A percentile compares a stretch with the other conserved stretches of the same genome.
phyloP scores from a whole-genome alignment of 139 green algal species.

The Eudorina sp. region DNA sequence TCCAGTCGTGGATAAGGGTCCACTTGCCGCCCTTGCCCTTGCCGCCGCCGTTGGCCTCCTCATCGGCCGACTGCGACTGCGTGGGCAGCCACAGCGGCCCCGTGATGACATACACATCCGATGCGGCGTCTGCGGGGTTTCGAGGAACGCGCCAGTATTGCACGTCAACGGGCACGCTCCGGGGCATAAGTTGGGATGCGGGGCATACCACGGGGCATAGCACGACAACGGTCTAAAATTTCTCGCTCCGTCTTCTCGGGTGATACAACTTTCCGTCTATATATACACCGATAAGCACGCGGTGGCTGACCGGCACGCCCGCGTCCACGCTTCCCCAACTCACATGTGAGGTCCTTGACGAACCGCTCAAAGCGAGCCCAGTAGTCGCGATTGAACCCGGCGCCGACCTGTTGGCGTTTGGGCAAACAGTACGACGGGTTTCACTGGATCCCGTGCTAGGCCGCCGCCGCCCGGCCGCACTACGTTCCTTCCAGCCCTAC shows the following conservation, averaged over 20 bases:
- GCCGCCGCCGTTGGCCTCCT: background rate
- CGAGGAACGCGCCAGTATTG: background rate
- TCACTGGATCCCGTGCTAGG: too few species aligned
- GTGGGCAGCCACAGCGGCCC: conserved; percentile 85
- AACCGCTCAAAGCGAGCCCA: conserved; percentile 96
- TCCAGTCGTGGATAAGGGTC: conserved; percentile 74
- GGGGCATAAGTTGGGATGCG: background rate
- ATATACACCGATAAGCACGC: too few species aligned
- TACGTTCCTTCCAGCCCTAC: too few species aligned
- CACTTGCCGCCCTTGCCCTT: conserved; percentile 59
- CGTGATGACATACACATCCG: conserved; percentile 87
- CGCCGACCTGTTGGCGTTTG: background rate
- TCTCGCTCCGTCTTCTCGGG: background rate
- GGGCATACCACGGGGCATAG: background rate
- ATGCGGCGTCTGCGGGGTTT: conserved; percentile 34
- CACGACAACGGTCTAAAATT: background rate
- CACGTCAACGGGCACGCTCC: background rate
- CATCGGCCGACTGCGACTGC: conserved; percentile 16
- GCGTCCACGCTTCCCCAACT: background rate
- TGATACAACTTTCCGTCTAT: too few species aligned
- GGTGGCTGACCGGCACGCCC: background rate
- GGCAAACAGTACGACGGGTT: too few species aligned
- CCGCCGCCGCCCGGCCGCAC: too few species aligned
- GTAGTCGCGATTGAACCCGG: conserved; percentile 96
- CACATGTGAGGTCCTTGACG: conserved; percentile 72